phyloP scores from a whole-genome alignment of 345 rosid species.

The Pistacia vera region DNA sequence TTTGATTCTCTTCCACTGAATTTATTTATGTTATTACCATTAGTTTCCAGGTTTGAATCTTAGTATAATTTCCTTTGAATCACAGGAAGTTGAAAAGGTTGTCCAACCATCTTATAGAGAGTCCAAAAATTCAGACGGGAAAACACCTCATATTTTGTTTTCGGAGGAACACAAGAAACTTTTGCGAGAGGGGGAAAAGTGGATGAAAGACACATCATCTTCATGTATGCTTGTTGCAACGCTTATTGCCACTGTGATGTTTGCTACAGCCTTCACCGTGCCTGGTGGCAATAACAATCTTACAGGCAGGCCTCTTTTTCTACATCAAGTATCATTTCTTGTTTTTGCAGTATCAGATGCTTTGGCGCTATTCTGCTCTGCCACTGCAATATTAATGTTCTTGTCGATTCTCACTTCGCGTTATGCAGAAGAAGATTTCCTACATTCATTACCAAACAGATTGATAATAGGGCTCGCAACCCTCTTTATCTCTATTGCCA shows the following conservation, averaged over 20 bases:
- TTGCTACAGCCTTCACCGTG: constrained; percentile 42
- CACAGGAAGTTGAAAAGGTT: constrained; percentile 38
- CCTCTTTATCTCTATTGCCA: constrained; percentile 36
- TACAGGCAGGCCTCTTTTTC: constrained; percentile 31
- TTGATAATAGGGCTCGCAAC: constrained; percentile 36
- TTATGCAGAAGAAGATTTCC: constrained; percentile 43
- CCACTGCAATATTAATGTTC: constrained; percentile 45
- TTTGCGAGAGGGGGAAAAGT: constrained; percentile 29
- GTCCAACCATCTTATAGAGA: constrained; percentile 33
- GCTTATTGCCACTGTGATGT: constrained; percentile 49
- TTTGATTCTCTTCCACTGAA: neutral
- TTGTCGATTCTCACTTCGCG: constrained; percentile 44
- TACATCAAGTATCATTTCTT: constrained; percentile 11
- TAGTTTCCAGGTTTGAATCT: neutral
- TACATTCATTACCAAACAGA: constrained; percentile 35
- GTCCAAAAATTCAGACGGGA: constrained; percentile 25
- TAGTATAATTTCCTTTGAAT: neutral
- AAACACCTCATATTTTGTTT: constrained; percentile 28
- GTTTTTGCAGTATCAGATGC: constrained; percentile 31
- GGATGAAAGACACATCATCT: constrained; percentile 50
- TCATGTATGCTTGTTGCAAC: constrained; percentile 46
- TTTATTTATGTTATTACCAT: neutral
- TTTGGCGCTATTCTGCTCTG: constrained; percentile 36
- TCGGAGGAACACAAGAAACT: constrained; percentile 25
- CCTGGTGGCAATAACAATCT: constrained; percentile 39